Base-by-base conservation (phyloP, 805 yeast species). In the Saturnispora hagleri region DNA sequence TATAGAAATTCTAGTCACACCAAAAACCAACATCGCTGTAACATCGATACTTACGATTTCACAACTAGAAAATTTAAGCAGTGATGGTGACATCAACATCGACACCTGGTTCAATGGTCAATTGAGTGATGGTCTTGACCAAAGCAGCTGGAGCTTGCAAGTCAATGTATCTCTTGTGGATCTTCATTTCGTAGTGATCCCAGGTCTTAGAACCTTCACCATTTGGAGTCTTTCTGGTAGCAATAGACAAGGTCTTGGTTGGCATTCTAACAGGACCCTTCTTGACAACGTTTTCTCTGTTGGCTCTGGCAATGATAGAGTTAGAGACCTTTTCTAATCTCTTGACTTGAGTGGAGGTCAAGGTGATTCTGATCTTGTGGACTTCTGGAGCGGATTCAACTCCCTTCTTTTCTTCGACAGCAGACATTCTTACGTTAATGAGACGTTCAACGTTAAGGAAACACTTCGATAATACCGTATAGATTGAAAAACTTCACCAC, bases 121-220 rank as follows among this genome's bases (percentile, higher is more conserved):
- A 86, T 74, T 90, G 90, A 68, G 98, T 90, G 79, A 91, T 89
- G 78, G 84, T 86, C 86, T 86, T 89, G 76, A 91, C 96, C 64
- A 82, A 75, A 61, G 80, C 77, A 71, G 96, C 88, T 76, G 97
- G 96, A 63, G 98, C 96, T 78, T 87, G 91, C 75, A 93, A 83
- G 80, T 90, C 97, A 71, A 93, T 89, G 76, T 89, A 86, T 80
- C 99, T 90, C 95, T 93, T 93, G 96, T 93, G 99, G 83, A 93
- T 89, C 86, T 97, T 91, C 96, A 93, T 86, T 83, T 93, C 99
- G 77, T 84, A 93, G 69, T 95, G 80, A 75, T 93, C 99, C 97
- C 97, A 93, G 70, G 99, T 93, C 91, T 93, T 93, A 68, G 99
- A 93, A 93, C 99, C 99, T 82, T 93, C 97, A 93, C 99, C 99